phyloP scores from a whole-genome alignment of 495 filamentous ascomycete species.

The Penicillium pancosmium region DNA sequence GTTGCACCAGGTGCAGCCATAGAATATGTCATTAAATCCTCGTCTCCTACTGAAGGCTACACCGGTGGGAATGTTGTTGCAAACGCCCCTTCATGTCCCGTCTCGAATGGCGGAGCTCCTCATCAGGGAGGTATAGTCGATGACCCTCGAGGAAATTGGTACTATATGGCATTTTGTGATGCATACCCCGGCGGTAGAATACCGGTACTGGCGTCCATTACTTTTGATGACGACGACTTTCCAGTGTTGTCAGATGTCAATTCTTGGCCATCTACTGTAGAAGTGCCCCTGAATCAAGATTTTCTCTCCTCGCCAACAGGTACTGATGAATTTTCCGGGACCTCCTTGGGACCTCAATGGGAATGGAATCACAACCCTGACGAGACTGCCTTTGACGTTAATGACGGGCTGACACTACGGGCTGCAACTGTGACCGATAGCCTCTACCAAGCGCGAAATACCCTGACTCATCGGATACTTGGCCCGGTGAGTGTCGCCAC shows the following conservation, averaged over 20 bases:
- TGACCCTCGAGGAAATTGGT: slow-evolving; percentile 56
- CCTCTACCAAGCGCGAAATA: slow-evolving; percentile 57
- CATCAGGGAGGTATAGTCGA: slow-evolving; percentile 62
- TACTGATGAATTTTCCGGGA: slow-evolving; percentile 46
- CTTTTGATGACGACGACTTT: slow-evolving; percentile 53
- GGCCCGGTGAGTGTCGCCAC: slow-evolving; percentile 51
- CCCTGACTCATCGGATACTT: slow-evolving; percentile 55
- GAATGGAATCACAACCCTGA: slow-evolving; percentile 69
- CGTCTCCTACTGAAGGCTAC: slow-evolving; percentile 52
- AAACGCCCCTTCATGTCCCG: slow-evolving; percentile 35
- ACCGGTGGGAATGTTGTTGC: slow-evolving; percentile 34
- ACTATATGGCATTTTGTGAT: slow-evolving; percentile 60
- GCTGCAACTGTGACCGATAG: slow-evolving; percentile 56
- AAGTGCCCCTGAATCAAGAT: slow-evolving; percentile 28
- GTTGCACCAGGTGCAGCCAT: slow-evolving; percentile 43
- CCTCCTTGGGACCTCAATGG: slow-evolving; percentile 46
- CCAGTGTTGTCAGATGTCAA: slow-evolving; percentile 40
- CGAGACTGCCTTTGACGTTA: slow-evolving; percentile 25
- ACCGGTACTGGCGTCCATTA: slow-evolving; percentile 58
- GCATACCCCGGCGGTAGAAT: slow-evolving; percentile 58
- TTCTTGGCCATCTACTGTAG: slow-evolving; percentile 49
- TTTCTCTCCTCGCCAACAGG: slow-evolving; percentile 18
- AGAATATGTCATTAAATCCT: slow-evolving; percentile 52
- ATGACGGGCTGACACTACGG: slow-evolving; percentile 43
- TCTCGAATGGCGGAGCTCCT: slow-evolving; percentile 46